Evolutionary conservation across 768 basidiomycete genomes (phyloP).

Genomic region (Hygrocybe punicea): DNA sequence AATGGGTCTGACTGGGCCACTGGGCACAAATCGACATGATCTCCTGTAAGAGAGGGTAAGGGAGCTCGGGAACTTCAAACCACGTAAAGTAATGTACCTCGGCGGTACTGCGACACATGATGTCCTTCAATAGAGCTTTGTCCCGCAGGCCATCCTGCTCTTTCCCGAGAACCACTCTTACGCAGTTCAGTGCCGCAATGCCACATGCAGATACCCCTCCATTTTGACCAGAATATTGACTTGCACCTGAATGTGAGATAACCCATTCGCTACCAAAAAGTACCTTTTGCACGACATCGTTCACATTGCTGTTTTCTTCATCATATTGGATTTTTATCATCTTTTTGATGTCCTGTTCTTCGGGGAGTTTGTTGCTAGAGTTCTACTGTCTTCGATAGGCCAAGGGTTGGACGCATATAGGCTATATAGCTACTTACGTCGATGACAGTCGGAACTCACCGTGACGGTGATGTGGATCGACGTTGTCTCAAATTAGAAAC

Average conservation of each 20-base stretch:
- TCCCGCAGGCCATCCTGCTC: neutral
- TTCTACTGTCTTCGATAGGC: no score
- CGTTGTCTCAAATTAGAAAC: no score
- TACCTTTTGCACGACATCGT: neutral
- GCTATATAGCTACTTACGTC: no score
- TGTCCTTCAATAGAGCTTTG: neutral
- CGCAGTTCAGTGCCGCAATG: neutral
- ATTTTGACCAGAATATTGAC: neutral
- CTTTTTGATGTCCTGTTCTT: no score
- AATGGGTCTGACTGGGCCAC: constrained; percentile 8
- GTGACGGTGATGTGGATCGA: no score
- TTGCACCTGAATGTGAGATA: neutral
- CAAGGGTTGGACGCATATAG: no score
- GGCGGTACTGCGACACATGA: neutral
- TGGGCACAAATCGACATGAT: constrained; percentile 12
- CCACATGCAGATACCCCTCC: neutral
- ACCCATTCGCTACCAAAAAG: neutral
- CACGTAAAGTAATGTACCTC: neutral
- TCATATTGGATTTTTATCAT: no score
- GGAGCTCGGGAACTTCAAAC: neutral
- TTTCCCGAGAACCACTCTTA: neutral
- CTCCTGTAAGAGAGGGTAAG: constrained; percentile 1
- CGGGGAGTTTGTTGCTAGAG: no score
- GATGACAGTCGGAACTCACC: no score
- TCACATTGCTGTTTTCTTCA: no score